Base-by-base conservation (phyloP, 83 land plant species). In the Isoetes engelmannii region DNA sequence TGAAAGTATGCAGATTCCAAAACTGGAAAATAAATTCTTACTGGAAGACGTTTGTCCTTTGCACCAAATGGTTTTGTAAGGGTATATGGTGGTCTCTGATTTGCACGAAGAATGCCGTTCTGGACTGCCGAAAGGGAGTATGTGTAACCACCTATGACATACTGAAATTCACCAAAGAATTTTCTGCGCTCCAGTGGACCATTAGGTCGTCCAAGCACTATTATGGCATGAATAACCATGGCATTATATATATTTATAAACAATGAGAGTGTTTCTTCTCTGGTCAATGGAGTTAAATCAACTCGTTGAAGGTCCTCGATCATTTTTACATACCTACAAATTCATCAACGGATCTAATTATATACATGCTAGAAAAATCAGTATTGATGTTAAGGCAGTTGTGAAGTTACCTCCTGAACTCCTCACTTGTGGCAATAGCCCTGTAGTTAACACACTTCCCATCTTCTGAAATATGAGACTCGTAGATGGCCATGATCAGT, bases 181-280 rank as follows among this genome's bases (percentile, higher is more conserved):
- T 63, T 84, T 49, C 88, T 82, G 62, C 94, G 56, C 13, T 89
- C 92, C 42, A 89, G 64, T n/a, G 88, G 48, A 56, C 91, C 84
- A 61, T 28, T 63, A 5, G 92, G 94, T 66, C 71, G 73, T 48
- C 94, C 88, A 68, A 71, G 75, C 15, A 74, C 56, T 57, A 89
- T 58, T 56, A 87, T 80, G n/a, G 84, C 87, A 81, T 89, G 92
- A 49, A 89, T 82, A 50, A 78, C 80, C 91, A 89, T 86, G 80
- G 89, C 84, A 63, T 89, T 89, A 69, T 84, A 82, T 4, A 89
- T 75, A 70, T 89, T 89, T 43, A 89, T 81, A 56, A 89, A 89
- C 64, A 89, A 84, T n/a, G 94, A 81, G 47, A 89, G 81, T 55
- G 84, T 89, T 49, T 89, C 94, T 61, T 89, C 94, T 68, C 88